Conservation (phyloP, 2,329 filamentous ascomycete genomes). For the Trichocomaceae sp. region DNA sequence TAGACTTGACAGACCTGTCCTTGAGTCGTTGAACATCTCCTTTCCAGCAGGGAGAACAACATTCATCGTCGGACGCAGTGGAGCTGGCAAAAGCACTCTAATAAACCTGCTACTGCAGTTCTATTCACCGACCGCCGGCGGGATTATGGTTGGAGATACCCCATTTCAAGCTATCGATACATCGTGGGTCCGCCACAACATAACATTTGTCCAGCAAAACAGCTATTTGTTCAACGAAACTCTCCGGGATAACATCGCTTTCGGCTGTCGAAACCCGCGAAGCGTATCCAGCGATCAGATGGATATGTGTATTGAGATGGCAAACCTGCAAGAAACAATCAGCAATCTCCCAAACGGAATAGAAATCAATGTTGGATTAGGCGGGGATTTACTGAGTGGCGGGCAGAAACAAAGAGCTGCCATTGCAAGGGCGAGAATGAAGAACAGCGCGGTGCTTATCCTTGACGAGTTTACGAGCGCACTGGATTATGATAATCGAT, state of each 20-base stretch:
- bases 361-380: conserved; percentile 62
- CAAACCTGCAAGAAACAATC: conserved; percentile 64
- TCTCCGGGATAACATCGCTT: conserved; percentile 67
- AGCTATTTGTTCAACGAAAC: conserved; percentile 77
- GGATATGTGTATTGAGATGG: conserved; percentile 56
- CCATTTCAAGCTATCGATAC: conserved; percentile 57
- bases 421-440: conserved; percentile 68
- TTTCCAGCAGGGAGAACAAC: conserved; percentile 68
- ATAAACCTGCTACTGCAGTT: conserved; percentile 72
- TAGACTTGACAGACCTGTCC: conserved; percentile 53
- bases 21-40: conserved; percentile 58
- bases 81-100: conserved; percentile 87
- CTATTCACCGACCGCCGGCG: conserved; percentile 61
- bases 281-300: conserved; percentile 51
- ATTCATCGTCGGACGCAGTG: conserved; percentile 78
- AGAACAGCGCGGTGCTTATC: conserved; percentile 73
- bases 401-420: conserved; percentile 79
- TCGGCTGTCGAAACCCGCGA: conserved; percentile 54
- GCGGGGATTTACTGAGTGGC: conserved; percentile 69
- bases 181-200: conserved; percentile 67
- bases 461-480: conserved; percentile 86
- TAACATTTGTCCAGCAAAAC: conserved; percentile 76
- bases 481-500: conserved; percentile 66
- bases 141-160: conserved; percentile 62
- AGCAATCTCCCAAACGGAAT: conserved; percentile 61